Base-by-base conservation (phyloP, 306 rosid species). In the Alnus rubra region DNA sequence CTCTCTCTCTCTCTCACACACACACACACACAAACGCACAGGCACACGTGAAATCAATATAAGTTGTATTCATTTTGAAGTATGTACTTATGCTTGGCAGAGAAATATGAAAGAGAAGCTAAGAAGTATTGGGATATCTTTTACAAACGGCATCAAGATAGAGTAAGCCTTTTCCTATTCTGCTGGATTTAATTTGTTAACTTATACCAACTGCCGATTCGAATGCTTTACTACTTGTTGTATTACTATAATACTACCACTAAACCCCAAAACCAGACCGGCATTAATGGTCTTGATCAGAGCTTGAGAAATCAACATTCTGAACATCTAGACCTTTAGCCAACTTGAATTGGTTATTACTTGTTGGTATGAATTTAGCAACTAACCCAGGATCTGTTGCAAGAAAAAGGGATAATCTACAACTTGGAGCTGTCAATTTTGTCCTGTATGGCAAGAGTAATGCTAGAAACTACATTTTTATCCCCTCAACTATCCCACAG, bases 81-180 rank as follows among this genome's bases (percentile, higher is more conserved):
- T 19, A 44, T 69, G 73, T 35, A 13, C 65, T 53, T 75, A n/a
- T 71, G 37, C 44, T 9, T 86, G 76, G 79, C 88, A 90, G 96
- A 91, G 9, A 95, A 95, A 83, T 95, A 91, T 78, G 98, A 91
- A 84, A 88, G 84, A 83, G 98, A 93, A 70, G 99, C 98, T 53
- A 95, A 87, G 79, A 91, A 86, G 86, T 85, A 95, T 76, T 95
- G 99, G 99, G 99, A 95, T 86, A 84, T 91, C 48, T 95, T 95
- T 86, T 95, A 95, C 84, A 93, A 88, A 82, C 91, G 83, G 73
- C 98, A 95, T 87, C 91, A 88, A 81, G 97, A 91, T 78, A 90
- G 74, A 87, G 98, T 93, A 72, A 75, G 90, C 88, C 44, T 70
- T 67, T 67, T 14, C 13, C 58, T 77, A 62, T 37, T 49, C 16